These are phyloP conservation scores for Apiospora rasikravindrae DNA, from an alignment of 2,329 filamentous ascomycete genomes.

Conservation along the genomic window DNA sequence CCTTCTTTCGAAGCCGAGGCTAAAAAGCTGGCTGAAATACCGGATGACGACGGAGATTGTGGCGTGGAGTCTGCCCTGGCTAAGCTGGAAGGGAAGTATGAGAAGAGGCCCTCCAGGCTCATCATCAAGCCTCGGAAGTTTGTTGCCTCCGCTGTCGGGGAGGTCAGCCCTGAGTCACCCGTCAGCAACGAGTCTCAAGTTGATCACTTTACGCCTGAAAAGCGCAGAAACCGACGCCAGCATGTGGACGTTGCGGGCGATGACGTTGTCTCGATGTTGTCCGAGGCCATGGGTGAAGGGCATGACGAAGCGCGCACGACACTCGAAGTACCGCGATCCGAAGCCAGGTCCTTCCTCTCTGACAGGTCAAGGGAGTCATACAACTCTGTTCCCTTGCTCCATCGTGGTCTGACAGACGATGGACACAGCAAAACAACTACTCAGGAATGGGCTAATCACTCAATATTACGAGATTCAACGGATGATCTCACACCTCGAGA, in stretches of 20 bases:
- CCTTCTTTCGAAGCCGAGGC: conserved; percentile 89
- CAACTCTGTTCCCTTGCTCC: conserved; percentile 76
- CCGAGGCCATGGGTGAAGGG: conserved; percentile 19
- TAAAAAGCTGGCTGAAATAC: conserved; percentile 83
- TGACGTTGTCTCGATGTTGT: conserved; percentile 30
- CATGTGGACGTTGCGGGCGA: conserved; percentile 50
- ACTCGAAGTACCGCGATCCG: conserved; percentile 38
- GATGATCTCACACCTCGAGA: conserved; percentile 26
- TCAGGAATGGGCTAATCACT: conserved; percentile 60
- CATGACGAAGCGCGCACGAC: conserved; percentile 3
- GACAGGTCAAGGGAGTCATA: conserved; percentile 75
- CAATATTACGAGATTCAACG: conserved; percentile 57
- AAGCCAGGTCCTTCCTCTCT: conserved; percentile 55
- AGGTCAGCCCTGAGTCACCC: conserved; percentile 24
- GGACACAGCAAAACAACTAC: conserved; percentile 48
- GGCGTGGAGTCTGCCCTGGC: conserved; percentile 90
- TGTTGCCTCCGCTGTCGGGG: conserved; percentile 30
- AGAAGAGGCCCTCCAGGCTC: conserved; percentile 54
- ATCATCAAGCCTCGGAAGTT: conserved; percentile 45
- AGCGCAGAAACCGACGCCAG: conserved; percentile 51
- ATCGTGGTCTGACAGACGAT: conserved; percentile 66
- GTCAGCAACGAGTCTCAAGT: conserved; percentile 31
- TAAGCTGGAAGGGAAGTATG: conserved; percentile 89
- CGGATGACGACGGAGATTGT: conserved; percentile 83
- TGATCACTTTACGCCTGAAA: conserved; percentile 44